Conservation (phyloP, 495 filamentous ascomycete genomes). For the Platismatia glauca region DNA sequence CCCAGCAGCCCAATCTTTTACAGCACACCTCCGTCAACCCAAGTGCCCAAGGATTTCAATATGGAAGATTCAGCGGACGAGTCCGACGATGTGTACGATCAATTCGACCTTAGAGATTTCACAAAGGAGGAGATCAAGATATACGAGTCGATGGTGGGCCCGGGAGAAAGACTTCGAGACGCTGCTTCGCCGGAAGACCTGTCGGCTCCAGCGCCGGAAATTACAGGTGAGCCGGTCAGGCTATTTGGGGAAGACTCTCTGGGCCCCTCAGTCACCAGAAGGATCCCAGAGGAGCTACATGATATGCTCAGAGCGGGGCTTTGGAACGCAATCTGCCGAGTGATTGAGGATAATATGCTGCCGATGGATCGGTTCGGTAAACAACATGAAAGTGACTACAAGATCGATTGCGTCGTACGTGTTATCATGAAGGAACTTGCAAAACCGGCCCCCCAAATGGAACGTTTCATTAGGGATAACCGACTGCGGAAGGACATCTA, state of each 20-base stretch:
- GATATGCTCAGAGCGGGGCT: neutral
- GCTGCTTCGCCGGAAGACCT: neutral
- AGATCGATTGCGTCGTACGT: no score
- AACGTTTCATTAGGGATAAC: no score
- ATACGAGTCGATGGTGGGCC: constrained; percentile 9
- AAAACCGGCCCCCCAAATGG: no score
- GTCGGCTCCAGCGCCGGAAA: no score
- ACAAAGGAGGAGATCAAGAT: constrained; percentile 11
- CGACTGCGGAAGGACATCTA: no score
- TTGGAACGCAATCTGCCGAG: neutral
- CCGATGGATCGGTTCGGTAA: no score
- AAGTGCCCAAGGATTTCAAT: neutral
- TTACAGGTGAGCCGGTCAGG: no score
- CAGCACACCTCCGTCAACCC: neutral
- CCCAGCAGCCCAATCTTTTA: neutral
- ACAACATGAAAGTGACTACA: neutral
- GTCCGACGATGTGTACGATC: neutral
- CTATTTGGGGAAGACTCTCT: no score
- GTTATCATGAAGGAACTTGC: no score
- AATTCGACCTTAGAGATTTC: constrained; percentile 13
- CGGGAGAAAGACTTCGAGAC: constrained; percentile 11
- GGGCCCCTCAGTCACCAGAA: neutral
- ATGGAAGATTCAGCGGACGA: neutral
- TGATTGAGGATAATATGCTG: neutral
- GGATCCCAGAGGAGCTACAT: neutral